Base-by-base conservation (phyloP, 2,329 filamentous ascomycete species). In the Penicillium sp. region DNA sequence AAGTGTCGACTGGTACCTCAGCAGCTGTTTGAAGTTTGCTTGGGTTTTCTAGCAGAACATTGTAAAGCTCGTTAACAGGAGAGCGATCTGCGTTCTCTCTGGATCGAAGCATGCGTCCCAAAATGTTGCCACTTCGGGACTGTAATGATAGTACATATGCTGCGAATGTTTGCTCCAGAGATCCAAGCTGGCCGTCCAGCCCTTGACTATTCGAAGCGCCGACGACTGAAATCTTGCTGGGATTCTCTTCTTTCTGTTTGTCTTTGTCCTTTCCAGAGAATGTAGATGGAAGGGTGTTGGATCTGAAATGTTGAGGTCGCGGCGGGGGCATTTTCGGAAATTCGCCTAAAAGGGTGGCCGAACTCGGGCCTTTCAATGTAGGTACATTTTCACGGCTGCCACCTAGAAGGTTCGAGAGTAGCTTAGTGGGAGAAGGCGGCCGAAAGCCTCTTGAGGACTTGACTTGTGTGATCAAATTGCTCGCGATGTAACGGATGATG, bases 61-160 rank as follows among this genome's bases (percentile, higher is more conserved):
- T 96, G 74, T 96, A 97, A 1, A 97, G 78, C 61, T 96, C 91
- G 64, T 96, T 96, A 60, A 96, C 88, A 1, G 84, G 78, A 6
- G 93, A 80, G 64, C 92, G 89, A 66, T 96, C 90, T 2, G 87
- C 89, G 23, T 76, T 73, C 9, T 80, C 78, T 52, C 92, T 83
- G 59, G 84, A 87, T 43, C 91, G 82, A 26, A 97, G 77, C 21
- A 84, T 85, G 26, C 88, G 86, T 15, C 89, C 91, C 15, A 95
- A 83, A 51, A 96, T 90, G 63, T 91, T 91, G 26, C 92, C 92
- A 68, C 93, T 95, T 34, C 91, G 86, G 32, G 88, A 87, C 64
- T 94, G 90, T 26, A 97, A 77, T 30, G 89, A 88, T 37, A 92
- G 84, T 39, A 92, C 84, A 63, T 95, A 95, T 17, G 89, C 88